Conservation (phyloP, 106 monocot species). For the Apostasia ramifera region DNA sequence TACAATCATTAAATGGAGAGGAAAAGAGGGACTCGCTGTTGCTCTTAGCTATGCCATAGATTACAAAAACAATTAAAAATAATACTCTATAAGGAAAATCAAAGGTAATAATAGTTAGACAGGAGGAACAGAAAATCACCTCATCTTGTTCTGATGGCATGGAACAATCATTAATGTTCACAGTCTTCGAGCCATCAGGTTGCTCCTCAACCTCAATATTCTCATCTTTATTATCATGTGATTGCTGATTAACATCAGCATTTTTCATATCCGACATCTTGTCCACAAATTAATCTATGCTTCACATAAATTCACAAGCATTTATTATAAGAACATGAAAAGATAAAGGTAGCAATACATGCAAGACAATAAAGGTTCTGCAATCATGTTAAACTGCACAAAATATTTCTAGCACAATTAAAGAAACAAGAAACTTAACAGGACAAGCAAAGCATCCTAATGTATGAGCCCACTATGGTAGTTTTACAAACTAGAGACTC, state of each 20-base stretch:
- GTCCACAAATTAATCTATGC: neutral
- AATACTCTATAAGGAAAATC: neutral
- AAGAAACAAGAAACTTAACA: no score
- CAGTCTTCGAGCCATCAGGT: constrained; percentile 4
- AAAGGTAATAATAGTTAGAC: neutral
- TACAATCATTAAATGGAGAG: neutral
- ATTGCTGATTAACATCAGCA: constrained; percentile 16
- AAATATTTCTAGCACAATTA: no score
- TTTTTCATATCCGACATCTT: constrained; percentile 27
- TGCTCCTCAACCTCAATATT: constrained; percentile 7
- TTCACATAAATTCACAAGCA: no score
- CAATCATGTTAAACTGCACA: no score
- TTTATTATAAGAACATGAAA: no score
- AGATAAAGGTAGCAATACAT: no score
- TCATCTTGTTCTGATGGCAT: constrained; percentile 55
- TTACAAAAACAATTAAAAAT: no score
- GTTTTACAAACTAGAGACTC: no score
- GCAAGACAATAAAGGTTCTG: no score
- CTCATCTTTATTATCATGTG: constrained; percentile 2
- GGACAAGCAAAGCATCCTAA: no score
- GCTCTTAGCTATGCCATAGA: neutral
- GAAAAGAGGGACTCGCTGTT: neutral
- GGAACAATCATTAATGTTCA: constrained; percentile 17
- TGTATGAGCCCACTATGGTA: no score
- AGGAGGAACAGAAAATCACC: constrained; percentile 19